These are phyloP conservation scores for Leccinum subfulvum DNA, from an alignment of 1,284 basidiomycete species.

Conservation along the genomic window DNA sequence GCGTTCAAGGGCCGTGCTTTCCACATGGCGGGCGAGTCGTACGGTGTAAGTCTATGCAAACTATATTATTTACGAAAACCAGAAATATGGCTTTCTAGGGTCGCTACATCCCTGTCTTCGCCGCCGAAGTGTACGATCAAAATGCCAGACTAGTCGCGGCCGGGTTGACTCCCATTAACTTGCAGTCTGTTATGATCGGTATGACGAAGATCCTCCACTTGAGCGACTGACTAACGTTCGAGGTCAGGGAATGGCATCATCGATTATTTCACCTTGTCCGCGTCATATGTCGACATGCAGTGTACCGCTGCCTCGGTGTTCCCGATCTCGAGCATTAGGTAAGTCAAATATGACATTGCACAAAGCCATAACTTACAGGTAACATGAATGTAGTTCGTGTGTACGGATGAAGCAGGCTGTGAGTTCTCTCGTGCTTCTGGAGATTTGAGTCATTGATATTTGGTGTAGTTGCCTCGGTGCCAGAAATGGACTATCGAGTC, in stretches of 20 bases:
- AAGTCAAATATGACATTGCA: background rate
- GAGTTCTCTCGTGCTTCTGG: constrained; percentile 10
- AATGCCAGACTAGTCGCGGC: constrained; percentile 60
- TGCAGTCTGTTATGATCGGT: constrained; percentile 81
- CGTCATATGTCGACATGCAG: constrained; percentile 48
- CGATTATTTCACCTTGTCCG: constrained; percentile 41
- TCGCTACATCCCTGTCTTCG: constrained; percentile 83
- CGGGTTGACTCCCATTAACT: constrained; percentile 72
- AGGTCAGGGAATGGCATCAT: constrained; percentile 55
- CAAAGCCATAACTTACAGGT: constrained; percentile 2
- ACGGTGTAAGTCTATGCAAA: constrained; percentile 40
- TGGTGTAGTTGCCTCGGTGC: constrained; percentile 45
- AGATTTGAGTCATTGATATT: background rate
- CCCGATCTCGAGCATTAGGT: constrained; percentile 35
- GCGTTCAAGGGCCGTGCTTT: constrained; percentile 56
- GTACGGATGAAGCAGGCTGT: constrained; percentile 51
- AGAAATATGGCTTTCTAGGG: constrained; percentile 44
- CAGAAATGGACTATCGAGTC: constrained; percentile 40
- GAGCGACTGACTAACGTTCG: background rate
- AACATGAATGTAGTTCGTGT: constrained; percentile 37
- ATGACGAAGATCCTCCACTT: constrained; percentile 23
- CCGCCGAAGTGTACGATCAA: constrained; percentile 76
- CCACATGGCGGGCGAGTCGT: constrained; percentile 65
- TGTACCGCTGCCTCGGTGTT: constrained; percentile 49
- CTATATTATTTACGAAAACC: background rate